Evolutionary conservation across 2,329 filamentous ascomycete genomes (phyloP).

Genomic region (Ophiocordyceps sinensis): DNA sequence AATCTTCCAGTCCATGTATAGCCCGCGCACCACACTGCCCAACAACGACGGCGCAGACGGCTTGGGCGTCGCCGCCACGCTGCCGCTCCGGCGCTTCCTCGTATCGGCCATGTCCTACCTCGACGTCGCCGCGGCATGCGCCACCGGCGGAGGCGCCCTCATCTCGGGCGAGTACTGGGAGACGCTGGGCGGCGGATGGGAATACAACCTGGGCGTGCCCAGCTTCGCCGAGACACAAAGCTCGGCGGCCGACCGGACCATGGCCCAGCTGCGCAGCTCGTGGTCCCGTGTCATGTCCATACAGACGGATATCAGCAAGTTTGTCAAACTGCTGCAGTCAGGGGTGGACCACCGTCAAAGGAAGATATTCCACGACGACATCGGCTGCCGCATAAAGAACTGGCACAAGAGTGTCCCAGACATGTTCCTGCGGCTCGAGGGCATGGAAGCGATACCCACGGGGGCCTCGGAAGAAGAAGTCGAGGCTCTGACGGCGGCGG

Average conservation of each 20-base stretch:
- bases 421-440: constrained; percentile 1
- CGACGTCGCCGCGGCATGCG: constrained; percentile 22
- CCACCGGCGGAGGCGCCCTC: constrained; percentile 19
- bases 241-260: constrained; percentile 1
- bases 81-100: constrained; percentile 14
- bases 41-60: not conserved
- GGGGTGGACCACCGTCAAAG: constrained; percentile 1
- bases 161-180: constrained; percentile 23
- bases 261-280: constrained; percentile 6
- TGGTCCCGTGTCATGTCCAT: constrained; percentile 8
- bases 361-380: constrained; percentile 3
- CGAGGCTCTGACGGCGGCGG: constrained; percentile 3
- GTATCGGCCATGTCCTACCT: constrained; percentile 23
- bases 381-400: constrained; percentile 3
- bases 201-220: constrained; percentile 14
- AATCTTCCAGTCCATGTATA: constrained; percentile 13
- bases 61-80: not conserved
- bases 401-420: constrained; percentile 6
- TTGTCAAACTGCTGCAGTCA: constrained; percentile 2
- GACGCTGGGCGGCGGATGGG: constrained; percentile 20
- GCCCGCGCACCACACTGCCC: constrained; percentile 1
- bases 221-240: constrained; percentile 2
- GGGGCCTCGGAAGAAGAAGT: constrained; percentile 1
- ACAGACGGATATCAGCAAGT: constrained; percentile 6
- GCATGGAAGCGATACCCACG: not conserved